Conservation (phyloP, 352 stramenopile species). For the Poterioochromonas sp. region DNA sequence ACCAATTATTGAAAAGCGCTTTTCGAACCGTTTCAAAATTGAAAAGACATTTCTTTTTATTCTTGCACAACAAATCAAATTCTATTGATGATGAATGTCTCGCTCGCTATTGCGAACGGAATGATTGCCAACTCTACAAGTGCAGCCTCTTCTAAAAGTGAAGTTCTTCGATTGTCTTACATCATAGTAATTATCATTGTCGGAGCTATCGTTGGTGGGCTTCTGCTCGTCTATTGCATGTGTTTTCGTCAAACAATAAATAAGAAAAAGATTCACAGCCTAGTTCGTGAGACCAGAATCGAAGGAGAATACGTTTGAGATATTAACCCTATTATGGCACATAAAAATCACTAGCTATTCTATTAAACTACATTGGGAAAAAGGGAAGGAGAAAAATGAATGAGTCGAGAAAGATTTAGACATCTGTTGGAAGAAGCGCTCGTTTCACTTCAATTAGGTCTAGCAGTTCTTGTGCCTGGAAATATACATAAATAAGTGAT, state of each 20-base stretch:
- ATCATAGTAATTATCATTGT: neutral
- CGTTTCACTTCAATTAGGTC: neutral
- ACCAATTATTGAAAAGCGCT: no score
- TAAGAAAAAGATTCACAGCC: neutral
- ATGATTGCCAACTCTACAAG: no score
- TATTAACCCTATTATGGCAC: neutral
- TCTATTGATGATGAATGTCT: no score
- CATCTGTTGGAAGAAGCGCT: neutral
- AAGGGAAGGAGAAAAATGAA: neutral
- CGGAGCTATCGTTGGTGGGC: neutral
- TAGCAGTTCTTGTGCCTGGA: neutral
- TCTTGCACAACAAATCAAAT: no score
- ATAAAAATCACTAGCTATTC: neutral
- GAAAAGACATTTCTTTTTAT: no score
- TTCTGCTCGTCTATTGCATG: neutral
- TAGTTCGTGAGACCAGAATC: neutral
- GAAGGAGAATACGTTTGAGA: neutral
- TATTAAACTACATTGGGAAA: neutral
- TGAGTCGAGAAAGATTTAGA: neutral
- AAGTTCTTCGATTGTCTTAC: neutral
- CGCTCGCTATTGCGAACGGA: no score
- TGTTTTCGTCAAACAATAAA: neutral
- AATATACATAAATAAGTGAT: neutral
- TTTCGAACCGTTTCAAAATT: no score
- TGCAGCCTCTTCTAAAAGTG: neutral